A percentile compares a stretch with the other conserved stretches of the same genome.
Evolutionary conservation across 2,329 filamentous ascomycete genomes (phyloP).

Genomic region (Didymellaceae sp.): DNA sequence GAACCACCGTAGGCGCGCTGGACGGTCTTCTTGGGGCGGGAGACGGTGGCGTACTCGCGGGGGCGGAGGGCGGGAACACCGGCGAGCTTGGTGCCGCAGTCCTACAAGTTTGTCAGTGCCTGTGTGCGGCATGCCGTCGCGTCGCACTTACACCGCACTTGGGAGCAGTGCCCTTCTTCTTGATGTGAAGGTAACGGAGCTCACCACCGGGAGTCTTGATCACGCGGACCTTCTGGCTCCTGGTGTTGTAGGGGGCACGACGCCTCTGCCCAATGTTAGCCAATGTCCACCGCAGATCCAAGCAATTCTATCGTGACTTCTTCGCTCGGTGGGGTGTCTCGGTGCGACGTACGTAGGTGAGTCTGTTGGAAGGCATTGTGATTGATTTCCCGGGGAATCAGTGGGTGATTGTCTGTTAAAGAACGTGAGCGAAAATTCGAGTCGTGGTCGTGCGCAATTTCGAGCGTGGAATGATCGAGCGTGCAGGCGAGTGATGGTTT

Average conservation of each 20-base stretch:
- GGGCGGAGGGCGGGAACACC: conserved; percentile 98
- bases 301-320: conserved; percentile 13
- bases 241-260: conserved; percentile 85
- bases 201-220: conserved; percentile 86
- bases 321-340: conserved; percentile 15
- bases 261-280: conserved; percentile 57
- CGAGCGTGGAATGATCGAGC: conserved; percentile 5
- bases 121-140: conserved; percentile 1
- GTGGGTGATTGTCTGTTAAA: conserved; percentile 38
- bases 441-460: conserved; percentile 9
- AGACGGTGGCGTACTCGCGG: conserved; percentile 96
- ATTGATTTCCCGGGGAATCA: conserved; percentile 48
- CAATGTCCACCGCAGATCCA: conserved; percentile 14
- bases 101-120: conserved; percentile 62
- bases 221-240: conserved; percentile 89
- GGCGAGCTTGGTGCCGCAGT: conserved; percentile 96
- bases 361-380: conserved; percentile 61
- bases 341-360: conserved; percentile 61
- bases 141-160: conserved; percentile 70
- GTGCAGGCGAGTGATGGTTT: conserved; percentile 11
- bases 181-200: conserved; percentile 97
- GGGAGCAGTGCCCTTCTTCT: conserved; percentile 97
- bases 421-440: conserved; percentile 34
- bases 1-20: conserved; percentile 96
- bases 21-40: conserved; percentile 99